Base-by-base conservation (phyloP, 257 asterid species). In the Ophiorrhiza pumila region DNA sequence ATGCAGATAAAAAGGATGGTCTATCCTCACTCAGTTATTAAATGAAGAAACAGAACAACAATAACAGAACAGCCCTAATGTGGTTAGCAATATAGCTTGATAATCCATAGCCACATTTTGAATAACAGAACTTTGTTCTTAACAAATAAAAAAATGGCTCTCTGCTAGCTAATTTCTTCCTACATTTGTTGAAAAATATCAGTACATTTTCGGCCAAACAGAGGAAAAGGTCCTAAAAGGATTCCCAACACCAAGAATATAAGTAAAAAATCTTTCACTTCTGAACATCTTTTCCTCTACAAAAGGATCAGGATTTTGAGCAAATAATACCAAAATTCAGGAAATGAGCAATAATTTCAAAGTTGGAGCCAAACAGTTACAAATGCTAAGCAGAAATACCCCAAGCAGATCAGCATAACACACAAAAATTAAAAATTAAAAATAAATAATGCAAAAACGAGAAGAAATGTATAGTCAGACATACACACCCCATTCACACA, bases 321-420 rank as follows among this genome's bases (percentile, higher is more conserved):
- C 37, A 55, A 74, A 20, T 39, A 39, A 53, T 55, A 15, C 61
- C 62, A 46, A 39, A 56, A 56, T 29, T 22, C 8, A 41, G 15
- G 32, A 22, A 42, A 29, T 32, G 23, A 35, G 14, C 45, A 55
- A 50, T 39, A 56, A 29, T 61, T 56, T 41, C 49, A 39, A 65
- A 37, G 61, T 1, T 37, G 64, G 62, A 9, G 27, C 56, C 56
- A 41, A 43, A 42, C 37, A 32, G 2, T 39, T 29, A 37, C 17
- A 29, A 41, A 62, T 49, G 25, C 50, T 29, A 60, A 73, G 72
- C 72, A 73, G 43, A 50, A 17, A 64, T 42, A 64, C 29, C 42
- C 45, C 59, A 72, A 59, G 22, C 70, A 31, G 66, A 72, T 59
- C 59, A 41, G 32, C 69, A 20, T 25, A 27, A 8, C 17, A 39